Conservation (phyloP, 495 filamentous ascomycete species). For the Tuber umbilicatum region DNA sequence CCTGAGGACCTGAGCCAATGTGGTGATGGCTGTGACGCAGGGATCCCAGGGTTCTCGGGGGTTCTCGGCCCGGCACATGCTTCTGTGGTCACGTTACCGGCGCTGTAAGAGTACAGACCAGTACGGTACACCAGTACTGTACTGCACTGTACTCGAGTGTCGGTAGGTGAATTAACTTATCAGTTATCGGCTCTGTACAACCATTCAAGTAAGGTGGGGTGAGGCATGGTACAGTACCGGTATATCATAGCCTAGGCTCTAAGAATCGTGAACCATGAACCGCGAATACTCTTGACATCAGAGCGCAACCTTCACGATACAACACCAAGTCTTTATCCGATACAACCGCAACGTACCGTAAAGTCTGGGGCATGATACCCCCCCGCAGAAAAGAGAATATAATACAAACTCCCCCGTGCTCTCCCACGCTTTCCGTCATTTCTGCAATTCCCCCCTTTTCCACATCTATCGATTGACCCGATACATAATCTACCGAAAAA, state of each 20-base stretch:
- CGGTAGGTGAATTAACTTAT: neutral
- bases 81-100: neutral
- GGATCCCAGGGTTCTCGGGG: neutral
- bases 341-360: neutral
- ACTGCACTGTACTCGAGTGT: too few species aligned
- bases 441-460: neutral
- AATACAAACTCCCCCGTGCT: neutral
- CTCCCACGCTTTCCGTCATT: neutral
- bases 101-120: neutral
- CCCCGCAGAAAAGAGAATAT: neutral
- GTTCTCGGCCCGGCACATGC: neutral
- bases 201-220: neutral
- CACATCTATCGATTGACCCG: neutral
- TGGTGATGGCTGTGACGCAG: neutral
- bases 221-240: neutral
- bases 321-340: neutral
- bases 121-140: neutral
- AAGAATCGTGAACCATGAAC: neutral
- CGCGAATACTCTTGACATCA: neutral
- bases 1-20: neutral
- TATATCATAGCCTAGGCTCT: neutral
- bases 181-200: neutral
- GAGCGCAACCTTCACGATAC: neutral
- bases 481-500: neutral
- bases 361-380: neutral